Evolutionary conservation across 352 stramenopile genomes (phyloP).

Genomic region (Pseudoperonospora humuli): DNA sequence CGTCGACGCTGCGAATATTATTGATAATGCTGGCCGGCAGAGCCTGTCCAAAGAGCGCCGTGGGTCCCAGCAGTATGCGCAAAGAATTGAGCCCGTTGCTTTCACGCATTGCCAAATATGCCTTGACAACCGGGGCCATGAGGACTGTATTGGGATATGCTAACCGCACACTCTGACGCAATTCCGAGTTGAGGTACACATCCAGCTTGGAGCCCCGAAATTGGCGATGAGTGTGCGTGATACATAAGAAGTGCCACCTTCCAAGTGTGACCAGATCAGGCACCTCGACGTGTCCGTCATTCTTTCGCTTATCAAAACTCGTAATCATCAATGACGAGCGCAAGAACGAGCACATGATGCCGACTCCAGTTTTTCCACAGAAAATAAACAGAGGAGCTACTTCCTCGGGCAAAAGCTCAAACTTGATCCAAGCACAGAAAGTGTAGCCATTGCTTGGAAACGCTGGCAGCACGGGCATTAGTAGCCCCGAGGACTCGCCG

Average conservation of each 20-base stretch:
- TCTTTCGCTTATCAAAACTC: constrained; percentile 82
- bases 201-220: constrained; percentile 79
- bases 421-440: constrained; percentile 81
- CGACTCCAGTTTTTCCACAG: constrained; percentile 67
- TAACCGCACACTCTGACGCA: constrained; percentile 65
- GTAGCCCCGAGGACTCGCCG: constrained; percentile 63
- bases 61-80: constrained; percentile 56
- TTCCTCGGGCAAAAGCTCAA: constrained; percentile 63
- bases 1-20: constrained; percentile 59
- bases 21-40: constrained; percentile 50
- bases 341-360: constrained; percentile 73
- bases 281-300: constrained; percentile 74
- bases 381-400: constrained; percentile 74
- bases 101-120: constrained; percentile 70
- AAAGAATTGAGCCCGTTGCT: constrained; percentile 52
- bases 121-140: constrained; percentile 71
- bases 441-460: constrained; percentile 82
- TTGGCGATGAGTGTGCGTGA: constrained; percentile 79
- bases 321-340: constrained; percentile 70
- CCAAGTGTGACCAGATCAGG: constrained; percentile 57
- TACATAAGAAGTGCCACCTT: constrained; percentile 73
- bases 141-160: constrained; percentile 72
- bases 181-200: constrained; percentile 68
- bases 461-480: constrained; percentile 56
- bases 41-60: constrained; percentile 49